Evolutionary conservation across 495 filamentous ascomycete genomes (phyloP), one percentile per base, ranked within the genome.

Genomic region (Aspergillus carlsbadensis): DNA sequence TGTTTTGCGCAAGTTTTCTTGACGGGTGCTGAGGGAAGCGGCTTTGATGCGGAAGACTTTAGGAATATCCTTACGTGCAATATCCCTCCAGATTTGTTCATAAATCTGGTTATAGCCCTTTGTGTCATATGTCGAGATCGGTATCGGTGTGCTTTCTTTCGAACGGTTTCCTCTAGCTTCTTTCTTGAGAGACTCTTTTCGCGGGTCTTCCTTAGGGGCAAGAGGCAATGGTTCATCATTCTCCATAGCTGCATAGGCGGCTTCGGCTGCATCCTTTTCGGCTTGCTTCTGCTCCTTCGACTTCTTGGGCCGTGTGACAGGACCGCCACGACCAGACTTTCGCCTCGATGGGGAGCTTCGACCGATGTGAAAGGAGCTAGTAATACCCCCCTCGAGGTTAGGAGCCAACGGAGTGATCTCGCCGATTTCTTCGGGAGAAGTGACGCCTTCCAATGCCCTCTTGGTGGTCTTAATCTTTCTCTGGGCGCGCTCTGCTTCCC

Each of bases 91-190:
- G 60, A 99, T 99, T 73, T 97, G 92, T 65, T 96, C 94, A 71
- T 96, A 97, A 35, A 99, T 94, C 71, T 96, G 92, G 61, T 92
- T 90, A 75, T 94, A 98, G 20, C 89, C 89, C 67, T 97, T 96
- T 33, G 91, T 92, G 58, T 87, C 87, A 73, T 88, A 94, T 13
- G 84, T 73, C 26, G 77, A 69, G 10, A 70, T 55, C 1, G 78
- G 75, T 17, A 67, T 65, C 7, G 82, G 86, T 2, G 83, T 83
- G 57, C 82, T 76, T 59, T 92, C 88, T 65, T 85, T 87, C 33
- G 81, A 76, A 21, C 68, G 68, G 13, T 58, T 60, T 42, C 80
- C 82, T 61, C 88, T 89, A 20, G 77, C 70, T 40, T 88, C 83
- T 70, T 84, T 87, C 54, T 78, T 70, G 53, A 71, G 59, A 29